These are phyloP conservation scores for Osmanthus fragrans DNA, from an alignment of 257 asterid genomes.

Conservation along the genomic window DNA sequence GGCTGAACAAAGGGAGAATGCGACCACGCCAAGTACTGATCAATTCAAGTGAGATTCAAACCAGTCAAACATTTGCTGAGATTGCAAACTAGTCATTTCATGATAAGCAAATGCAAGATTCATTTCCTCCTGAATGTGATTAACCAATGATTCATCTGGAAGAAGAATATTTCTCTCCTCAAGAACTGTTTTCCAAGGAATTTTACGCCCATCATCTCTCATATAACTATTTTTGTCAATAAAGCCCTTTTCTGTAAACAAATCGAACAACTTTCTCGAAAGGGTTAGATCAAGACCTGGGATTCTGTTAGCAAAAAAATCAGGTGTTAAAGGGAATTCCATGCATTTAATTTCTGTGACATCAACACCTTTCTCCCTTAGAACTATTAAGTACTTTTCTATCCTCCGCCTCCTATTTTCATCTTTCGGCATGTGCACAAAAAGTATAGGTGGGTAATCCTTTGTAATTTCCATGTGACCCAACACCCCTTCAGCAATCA, in stretches of 20 bases:
- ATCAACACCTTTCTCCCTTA: conserved; percentile 64
- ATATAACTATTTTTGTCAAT: conserved; percentile 73
- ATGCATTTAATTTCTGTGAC: conserved; percentile 67
- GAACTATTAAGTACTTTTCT: conserved; percentile 48
- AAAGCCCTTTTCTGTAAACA: conserved; percentile 67
- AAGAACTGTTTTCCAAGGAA: conserved; percentile 68
- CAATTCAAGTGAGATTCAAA: conserved; percentile 71
- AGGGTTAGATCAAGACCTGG: conserved; percentile 51
- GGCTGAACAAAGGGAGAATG: conserved; percentile 14
- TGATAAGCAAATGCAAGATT: conserved; percentile 95
- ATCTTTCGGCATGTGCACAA: conserved; percentile 98
- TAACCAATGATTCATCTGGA: conserved; percentile 54
- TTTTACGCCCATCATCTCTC: conserved; percentile 80
- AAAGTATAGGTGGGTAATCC: conserved; percentile 77
- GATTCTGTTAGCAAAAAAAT: conserved; percentile 63
- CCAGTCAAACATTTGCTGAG: conserved; percentile 75
- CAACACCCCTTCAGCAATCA: conserved; percentile 92
- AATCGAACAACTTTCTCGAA: conserved; percentile 47
- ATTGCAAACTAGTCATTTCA: conserved; percentile 93
- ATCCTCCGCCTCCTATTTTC: conserved; percentile 60
- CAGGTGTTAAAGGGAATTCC: conserved; percentile 75
- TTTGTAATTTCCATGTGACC: conserved; percentile 49
- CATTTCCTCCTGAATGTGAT: conserved; percentile 94
- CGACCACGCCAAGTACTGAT: conserved; percentile 15
- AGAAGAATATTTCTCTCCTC: conserved; percentile 55